phyloP scores from a whole-genome alignment of 1,284 basidiomycete genomes.

The Trametes pubescens region DNA sequence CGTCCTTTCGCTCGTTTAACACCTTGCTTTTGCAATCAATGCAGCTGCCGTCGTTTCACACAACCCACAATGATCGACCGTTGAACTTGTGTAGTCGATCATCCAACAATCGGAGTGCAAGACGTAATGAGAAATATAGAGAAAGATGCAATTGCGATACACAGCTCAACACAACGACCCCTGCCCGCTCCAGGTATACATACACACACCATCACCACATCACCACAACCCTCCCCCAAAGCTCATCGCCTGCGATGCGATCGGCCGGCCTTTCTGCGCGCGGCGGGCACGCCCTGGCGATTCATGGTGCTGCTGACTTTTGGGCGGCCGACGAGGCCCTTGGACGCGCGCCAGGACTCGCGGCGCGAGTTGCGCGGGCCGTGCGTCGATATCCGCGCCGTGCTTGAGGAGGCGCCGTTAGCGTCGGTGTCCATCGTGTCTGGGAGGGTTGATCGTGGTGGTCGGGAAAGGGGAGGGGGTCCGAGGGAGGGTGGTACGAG shows the following conservation, averaged over 20 bases:
- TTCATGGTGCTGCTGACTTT: conserved; percentile 62
- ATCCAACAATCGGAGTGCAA: too few species aligned
- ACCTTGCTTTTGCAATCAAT: conserved; percentile 23
- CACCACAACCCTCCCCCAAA: too few species aligned
- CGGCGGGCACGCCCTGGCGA: conserved; percentile 67
- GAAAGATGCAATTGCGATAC: conserved; percentile 13
- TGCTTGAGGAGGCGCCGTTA: conserved; percentile 31
- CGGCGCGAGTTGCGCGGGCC: conserved; percentile 74
- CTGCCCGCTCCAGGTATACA: conserved; percentile 4
- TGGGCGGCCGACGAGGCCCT: conserved; percentile 65
- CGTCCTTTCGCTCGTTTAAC: conserved; percentile 17
- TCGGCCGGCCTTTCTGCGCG: conserved; percentile 69
- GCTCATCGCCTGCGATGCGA: conserved; percentile 71
- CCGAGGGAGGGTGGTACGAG: background rate
- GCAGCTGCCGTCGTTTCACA: conserved; percentile 25
- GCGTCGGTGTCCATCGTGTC: conserved; percentile 64
- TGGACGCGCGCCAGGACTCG: conserved; percentile 79
- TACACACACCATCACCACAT: background rate
- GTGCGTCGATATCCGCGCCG: conserved; percentile 72
- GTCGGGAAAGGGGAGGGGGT: background rate
- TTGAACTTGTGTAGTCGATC: too few species aligned
- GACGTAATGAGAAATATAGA: too few species aligned
- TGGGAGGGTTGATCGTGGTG: conserved; percentile 35
- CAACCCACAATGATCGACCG: too few species aligned
- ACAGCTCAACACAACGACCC: background rate